Evolutionary conservation across 2,329 filamentous ascomycete genomes (phyloP).

Genomic region (Ophiostoma montium): DNA sequence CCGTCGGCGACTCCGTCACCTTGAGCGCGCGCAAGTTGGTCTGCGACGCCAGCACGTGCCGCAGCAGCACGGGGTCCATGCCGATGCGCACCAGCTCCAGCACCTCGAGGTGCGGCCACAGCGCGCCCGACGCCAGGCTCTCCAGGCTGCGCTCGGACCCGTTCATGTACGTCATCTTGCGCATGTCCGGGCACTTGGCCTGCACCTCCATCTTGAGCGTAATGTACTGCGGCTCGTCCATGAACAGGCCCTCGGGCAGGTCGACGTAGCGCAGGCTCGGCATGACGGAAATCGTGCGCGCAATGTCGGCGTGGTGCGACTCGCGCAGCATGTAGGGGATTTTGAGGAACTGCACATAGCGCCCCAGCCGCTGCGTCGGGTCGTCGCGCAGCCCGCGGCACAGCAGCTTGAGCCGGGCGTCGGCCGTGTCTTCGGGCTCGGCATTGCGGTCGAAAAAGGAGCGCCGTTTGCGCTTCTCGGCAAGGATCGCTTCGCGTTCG

Average conservation of each 20-base stretch:
- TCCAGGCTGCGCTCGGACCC: slow-evolving; percentile 71
- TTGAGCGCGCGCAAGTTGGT: slow-evolving; percentile 58
- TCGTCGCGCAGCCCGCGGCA: slow-evolving; percentile 73
- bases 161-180: slow-evolving; percentile 74
- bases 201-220: slow-evolving; percentile 74
- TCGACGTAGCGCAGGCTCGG: slow-evolving; percentile 83
- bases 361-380: slow-evolving; percentile 48
- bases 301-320: slow-evolving; percentile 69
- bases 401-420: slow-evolving; percentile 61
- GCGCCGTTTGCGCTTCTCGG: slow-evolving; percentile 62
- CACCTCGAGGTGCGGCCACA: slow-evolving; percentile 60
- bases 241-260: slow-evolving; percentile 75
- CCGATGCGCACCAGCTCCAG: slow-evolving; percentile 55
- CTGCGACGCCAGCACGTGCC: slow-evolving; percentile 56
- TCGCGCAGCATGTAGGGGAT: slow-evolving; percentile 91
- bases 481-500: slow-evolving; percentile 66
- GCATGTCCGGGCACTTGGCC: slow-evolving; percentile 65
- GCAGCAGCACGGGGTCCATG: slow-evolving; percentile 55
- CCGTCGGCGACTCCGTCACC: slow-evolving; percentile 50
- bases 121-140: slow-evolving; percentile 45
- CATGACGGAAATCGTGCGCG: slow-evolving; percentile 70
- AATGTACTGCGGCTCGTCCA: slow-evolving; percentile 61
- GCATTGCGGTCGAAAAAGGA: slow-evolving; percentile 63
- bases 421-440: slow-evolving; percentile 66
- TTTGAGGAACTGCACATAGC: slow-evolving; percentile 65